Base-by-base conservation (phyloP, 805 yeast species). In the Barnettozyma sucrosica region DNA sequence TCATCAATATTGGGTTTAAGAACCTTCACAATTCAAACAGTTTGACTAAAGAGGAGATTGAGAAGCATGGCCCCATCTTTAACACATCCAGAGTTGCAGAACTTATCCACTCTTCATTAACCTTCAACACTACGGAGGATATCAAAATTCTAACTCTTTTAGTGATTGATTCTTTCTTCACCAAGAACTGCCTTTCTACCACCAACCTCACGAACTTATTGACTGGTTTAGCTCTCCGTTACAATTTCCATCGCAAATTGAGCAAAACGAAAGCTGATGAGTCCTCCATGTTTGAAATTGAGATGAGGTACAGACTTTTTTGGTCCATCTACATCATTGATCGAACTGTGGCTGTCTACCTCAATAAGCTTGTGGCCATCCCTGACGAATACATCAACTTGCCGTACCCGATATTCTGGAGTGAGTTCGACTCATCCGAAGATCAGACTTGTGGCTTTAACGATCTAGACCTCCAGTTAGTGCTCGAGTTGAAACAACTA, bases 81-180 rank as follows among this genome's bases (percentile, higher is more conserved):
- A 23, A 44, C 9, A 21, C 51, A 14, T 26, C 28, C 1, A 39
- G 42, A 8, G 41, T 53, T 2, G 38, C 49, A 5, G 42, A 48
- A 2, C 52, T 53, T 8, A 45, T 43, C 7, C 51, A 48, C 16
- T 50, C 52, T 6, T 46, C 59, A 0, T 24, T 75, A 41, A 60
- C 69, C 2, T 62, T 67, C 41, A 73, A 72, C 43, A 68, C 71
- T 44, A 52, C 68, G 13, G 73, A 69, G 32, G 72, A 76, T 13
- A 67, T 76, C 4, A 69, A 67, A 45, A 66, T 75, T 44, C 52
- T 76, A 32, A 53, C 74, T 10, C 55, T 79, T 8, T 55, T 77
- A n/a, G 78, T 79, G 14, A 68, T 77, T 33, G 77, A 75, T 53
- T 76, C 81, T 0, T 77, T 75, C 51, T 76, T 76, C 55, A 77